These are phyloP conservation scores for Ogataea thermomethanolica DNA, from an alignment of 805 yeast genomes.

Conservation along the genomic window DNA sequence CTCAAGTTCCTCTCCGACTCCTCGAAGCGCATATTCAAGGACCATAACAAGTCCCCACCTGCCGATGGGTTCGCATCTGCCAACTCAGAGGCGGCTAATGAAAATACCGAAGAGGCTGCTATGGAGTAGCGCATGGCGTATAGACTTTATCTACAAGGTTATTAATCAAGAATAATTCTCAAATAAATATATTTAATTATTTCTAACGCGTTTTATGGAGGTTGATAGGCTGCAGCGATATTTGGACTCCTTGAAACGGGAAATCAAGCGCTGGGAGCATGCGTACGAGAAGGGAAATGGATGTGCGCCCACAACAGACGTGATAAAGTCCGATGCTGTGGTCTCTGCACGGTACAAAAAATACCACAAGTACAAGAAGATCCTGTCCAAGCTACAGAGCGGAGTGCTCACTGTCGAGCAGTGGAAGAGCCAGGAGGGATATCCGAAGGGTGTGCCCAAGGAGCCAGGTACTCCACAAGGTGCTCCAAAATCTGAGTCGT, in stretches of 20 bases:
- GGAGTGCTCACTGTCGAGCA: slow-evolving; percentile 15
- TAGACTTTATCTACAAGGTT: slow-evolving; percentile 1
- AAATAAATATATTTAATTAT: neutral
- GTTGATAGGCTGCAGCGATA: slow-evolving; percentile 16
- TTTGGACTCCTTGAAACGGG: slow-evolving; percentile 33
- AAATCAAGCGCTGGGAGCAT: slow-evolving; percentile 56
- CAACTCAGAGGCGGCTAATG: neutral
- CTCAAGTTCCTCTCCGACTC: slow-evolving; percentile 24
- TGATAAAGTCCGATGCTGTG: slow-evolving; percentile 39
- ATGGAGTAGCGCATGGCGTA: neutral
- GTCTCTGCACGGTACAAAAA: slow-evolving; percentile 35
- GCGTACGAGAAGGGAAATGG: slow-evolving; percentile 31
- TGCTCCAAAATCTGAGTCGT: neutral
- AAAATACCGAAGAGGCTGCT: slow-evolving; percentile 1
- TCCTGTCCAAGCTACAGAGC: slow-evolving; percentile 13
- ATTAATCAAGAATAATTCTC: no score
- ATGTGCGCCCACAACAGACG: slow-evolving; percentile 42
- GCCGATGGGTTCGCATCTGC: neutral
- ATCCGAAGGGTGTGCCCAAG: no score
- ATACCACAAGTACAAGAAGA: slow-evolving; percentile 29
- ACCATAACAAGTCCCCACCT: slow-evolving; percentile 11
- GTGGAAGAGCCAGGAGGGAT: slow-evolving; percentile 5
- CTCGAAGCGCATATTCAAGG: slow-evolving; percentile 22
- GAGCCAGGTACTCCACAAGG: neutral
- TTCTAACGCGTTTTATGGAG: slow-evolving; percentile 13